Base-by-base conservation (phyloP, 2,329 filamentous ascomycete species). In the Scleromitrula shiraiana region DNA sequence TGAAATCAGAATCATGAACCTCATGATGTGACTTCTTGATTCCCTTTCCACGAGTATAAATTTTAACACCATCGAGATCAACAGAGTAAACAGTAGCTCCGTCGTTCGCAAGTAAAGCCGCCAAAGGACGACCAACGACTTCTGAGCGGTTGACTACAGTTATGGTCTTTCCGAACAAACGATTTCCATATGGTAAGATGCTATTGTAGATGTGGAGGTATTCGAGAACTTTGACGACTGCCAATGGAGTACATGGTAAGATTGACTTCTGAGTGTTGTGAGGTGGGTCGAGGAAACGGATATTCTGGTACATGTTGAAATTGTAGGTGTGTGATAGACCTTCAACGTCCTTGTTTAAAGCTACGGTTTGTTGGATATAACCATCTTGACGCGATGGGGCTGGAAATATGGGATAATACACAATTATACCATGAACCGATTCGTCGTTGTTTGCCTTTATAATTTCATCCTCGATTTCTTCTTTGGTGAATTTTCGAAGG, bases 281-380 rank as follows among this genome's bases (percentile, higher is more conserved):
- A 4, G 84, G 83, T 20, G 82, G 73, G 68, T 98, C 93, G 49
- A 98, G 76, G 72, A 90, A 97, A 56, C 93, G 88, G 61, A 95
- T 80, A 71, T 98, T 98, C 74, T 96, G 87, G 71, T 97, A 98
- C 90, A 98, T 96, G 77, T 98, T 98, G 78, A 91, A 90, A 63
- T 97, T 85, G 70, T 97, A 90, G 64, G 83, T 83, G 69, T 96
- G 91, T 59, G 85, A 88, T 50, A 98, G 80, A 29, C 93, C 93
- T 68, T 98, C 93, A 56, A 98, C 91, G 62, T 98, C 93, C 69
- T 98, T 97, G 67, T 78, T 71, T 36, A 95, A 77, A 49, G 88
- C 82, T 49, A 96, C 89, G 3, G 94, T 88, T 70, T 96, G 90
- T 70, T 97, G 91, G 56, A 98, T 81, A 67, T 97, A 97, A 67